Conservation (phyloP, 2,329 filamentous ascomycete species). For the Penicillium occitanis region DNA sequence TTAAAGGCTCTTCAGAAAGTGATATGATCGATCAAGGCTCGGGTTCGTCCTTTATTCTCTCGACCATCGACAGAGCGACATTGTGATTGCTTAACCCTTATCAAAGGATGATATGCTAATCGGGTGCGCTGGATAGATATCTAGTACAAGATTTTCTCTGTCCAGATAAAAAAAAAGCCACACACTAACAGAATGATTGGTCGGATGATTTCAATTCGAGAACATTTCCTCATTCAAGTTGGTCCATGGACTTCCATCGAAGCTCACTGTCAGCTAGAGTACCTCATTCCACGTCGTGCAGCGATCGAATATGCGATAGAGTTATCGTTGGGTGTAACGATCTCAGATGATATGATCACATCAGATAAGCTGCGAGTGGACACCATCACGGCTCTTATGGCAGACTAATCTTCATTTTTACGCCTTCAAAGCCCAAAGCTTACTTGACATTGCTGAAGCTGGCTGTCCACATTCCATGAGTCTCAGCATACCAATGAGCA, state of each 20-base stretch:
- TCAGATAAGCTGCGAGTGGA: background rate
- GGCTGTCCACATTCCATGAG: constrained; percentile 36
- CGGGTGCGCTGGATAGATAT: background rate
- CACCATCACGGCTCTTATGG: background rate
- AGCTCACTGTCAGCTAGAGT: background rate
- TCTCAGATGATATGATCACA: background rate
- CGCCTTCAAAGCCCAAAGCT: background rate
- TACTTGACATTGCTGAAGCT: constrained; percentile 33
- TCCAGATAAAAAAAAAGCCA: background rate
- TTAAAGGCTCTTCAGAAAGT: background rate
- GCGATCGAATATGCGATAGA: background rate
- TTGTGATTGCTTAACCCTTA: background rate
- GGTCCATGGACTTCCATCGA: background rate
- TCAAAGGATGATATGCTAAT: background rate
- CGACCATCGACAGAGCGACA: no score
- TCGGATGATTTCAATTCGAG: background rate
- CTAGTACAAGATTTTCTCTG: no score
- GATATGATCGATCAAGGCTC: no score
- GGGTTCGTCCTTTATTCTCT: background rate
- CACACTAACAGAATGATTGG: background rate
- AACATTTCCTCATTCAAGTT: background rate
- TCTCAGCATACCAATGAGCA: constrained; percentile 29
- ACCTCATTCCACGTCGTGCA: background rate
- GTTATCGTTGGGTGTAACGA: background rate
- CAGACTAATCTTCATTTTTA: constrained; percentile 25